These are phyloP conservation scores for Bacterosira constricta DNA, from an alignment of 108 stramenopile genomes.

Conservation along the genomic window DNA sequence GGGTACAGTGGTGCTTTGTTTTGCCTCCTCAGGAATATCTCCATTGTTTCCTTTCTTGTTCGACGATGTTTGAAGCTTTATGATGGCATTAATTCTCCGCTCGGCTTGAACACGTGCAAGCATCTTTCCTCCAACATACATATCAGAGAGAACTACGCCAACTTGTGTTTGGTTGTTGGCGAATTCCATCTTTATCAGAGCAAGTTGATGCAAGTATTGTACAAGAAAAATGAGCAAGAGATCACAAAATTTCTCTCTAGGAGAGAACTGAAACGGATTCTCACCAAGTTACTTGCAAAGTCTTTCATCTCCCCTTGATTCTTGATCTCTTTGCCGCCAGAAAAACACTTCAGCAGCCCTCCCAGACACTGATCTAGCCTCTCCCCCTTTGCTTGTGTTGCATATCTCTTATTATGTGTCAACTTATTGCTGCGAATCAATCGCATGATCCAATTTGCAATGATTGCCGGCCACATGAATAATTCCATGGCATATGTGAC, in stretches of 20 bases:
- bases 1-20: not conserved
- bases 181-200: constrained; percentile 33
- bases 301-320: constrained; percentile 48
- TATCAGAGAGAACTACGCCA: constrained; percentile 37
- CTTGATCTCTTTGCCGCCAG: constrained; percentile 40
- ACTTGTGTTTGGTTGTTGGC: constrained; percentile 47
- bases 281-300: constrained; percentile 42
- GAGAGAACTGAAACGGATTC: not conserved
- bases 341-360: constrained; percentile 18
- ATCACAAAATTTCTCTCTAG: not conserved
- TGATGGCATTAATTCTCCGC: constrained; percentile 25
- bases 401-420: constrained; percentile 4
- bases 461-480: constrained; percentile 28
- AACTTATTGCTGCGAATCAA: constrained; percentile 3
- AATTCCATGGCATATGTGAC: constrained; percentile 40
- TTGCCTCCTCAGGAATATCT: not conserved
- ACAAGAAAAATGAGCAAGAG: not conserved
- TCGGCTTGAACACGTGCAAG: constrained; percentile 46
- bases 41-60: not conserved
- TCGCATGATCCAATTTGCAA: constrained; percentile 15
- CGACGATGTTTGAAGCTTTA: constrained; percentile 20
- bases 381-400: constrained; percentile 20
- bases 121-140: constrained; percentile 42
- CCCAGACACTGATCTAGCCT: constrained; percentile 39
- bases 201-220: not conserved